phyloP scores from a whole-genome alignment of 163 green algal genomes.

The Chlamydomonas reinhardtii region DNA sequence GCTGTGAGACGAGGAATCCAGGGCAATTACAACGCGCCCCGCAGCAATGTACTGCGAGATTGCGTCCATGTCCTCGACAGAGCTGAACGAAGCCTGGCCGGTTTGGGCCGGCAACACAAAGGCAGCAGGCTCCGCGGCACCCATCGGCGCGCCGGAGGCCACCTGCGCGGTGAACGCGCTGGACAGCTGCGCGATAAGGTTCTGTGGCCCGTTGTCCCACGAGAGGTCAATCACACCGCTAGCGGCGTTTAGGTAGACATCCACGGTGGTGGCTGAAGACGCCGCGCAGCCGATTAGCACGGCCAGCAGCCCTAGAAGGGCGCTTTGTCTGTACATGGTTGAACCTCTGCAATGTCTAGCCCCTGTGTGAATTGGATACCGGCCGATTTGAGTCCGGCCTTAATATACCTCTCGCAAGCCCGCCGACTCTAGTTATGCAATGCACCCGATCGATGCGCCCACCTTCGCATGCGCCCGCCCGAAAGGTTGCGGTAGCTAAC shows the following conservation, averaged over 20 bases:
- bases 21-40: conserved; percentile 8
- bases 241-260: conserved; percentile 16
- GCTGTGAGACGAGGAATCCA: background rate
- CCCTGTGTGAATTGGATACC: no score
- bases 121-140: background rate
- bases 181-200: background rate
- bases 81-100: conserved; percentile 5
- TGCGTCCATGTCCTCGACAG: conserved; percentile 15
- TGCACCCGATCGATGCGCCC: no score
- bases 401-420: no score
- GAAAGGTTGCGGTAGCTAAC: no score
- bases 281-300: no score
- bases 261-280: background rate
- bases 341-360: no score
- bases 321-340: no score
- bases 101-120: conserved; percentile 25
- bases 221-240: conserved; percentile 7
- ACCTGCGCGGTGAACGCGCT: background rate
- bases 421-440: no score
- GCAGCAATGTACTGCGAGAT: background rate
- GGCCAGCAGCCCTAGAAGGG: no score
- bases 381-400: no score
- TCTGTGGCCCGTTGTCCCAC: conserved; percentile 16
- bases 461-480: no score
- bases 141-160: background rate